These are phyloP conservation scores for Salix suchowensis DNA, from an alignment of 345 rosid species.

Conservation along the genomic window DNA sequence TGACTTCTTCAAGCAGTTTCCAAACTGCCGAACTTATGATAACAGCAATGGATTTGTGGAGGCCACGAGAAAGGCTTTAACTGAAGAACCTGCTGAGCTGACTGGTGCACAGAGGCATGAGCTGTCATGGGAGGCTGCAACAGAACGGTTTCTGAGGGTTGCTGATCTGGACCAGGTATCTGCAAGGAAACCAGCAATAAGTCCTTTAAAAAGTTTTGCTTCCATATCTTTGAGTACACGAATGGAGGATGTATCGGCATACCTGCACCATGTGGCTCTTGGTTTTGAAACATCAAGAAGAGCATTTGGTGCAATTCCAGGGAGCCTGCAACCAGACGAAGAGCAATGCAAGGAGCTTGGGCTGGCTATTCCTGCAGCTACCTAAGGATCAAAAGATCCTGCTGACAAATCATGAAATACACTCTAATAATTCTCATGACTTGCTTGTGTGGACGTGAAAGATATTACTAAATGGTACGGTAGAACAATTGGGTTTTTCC, in stretches of 20 bases:
- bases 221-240: constrained; percentile 46
- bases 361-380: constrained; percentile 29
- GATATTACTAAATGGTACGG: neutral
- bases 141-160: constrained; percentile 61
- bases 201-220: constrained; percentile 35
- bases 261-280: constrained; percentile 56
- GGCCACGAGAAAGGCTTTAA: constrained; percentile 52
- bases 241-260: constrained; percentile 71
- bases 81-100: constrained; percentile 59
- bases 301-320: constrained; percentile 83
- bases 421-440: no score
- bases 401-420: no score
- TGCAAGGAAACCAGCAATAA: constrained; percentile 7
- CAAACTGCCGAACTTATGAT: constrained; percentile 62
- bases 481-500: neutral
- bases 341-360: constrained; percentile 77
- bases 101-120: constrained; percentile 63
- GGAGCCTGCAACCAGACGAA: constrained; percentile 76
- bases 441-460: neutral
- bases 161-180: constrained; percentile 32
- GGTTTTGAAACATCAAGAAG: constrained; percentile 70
- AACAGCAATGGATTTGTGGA: constrained; percentile 49
- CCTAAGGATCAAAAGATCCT: constrained; percentile 6
- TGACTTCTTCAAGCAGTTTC: constrained; percentile 61
- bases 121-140: constrained; percentile 91